These are phyloP conservation scores for Thermomyces lanuginosus DNA, from an alignment of 2,329 filamentous ascomycete species.

Conservation along the genomic window DNA sequence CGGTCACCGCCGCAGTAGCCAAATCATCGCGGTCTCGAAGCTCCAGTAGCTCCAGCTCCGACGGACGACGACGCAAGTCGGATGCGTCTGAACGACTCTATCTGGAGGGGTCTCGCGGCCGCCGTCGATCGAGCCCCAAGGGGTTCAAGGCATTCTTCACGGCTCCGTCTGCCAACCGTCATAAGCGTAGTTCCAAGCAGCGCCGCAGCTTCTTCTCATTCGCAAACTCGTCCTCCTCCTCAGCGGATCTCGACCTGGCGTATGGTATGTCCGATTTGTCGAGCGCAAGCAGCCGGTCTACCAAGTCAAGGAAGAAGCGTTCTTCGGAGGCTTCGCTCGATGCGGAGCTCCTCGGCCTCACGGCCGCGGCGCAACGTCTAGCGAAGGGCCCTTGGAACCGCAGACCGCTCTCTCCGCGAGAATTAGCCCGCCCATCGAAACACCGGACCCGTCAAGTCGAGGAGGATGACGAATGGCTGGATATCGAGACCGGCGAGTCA, in stretches of 20 bases:
- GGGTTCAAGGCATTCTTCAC: constrained; percentile 49
- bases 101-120: constrained; percentile 2
- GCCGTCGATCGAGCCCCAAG: constrained; percentile 6
- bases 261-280: constrained; percentile 47
- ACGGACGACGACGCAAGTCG: constrained; percentile 23
- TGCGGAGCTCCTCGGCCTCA: constrained; percentile 32
- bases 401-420: constrained; percentile 13
- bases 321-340: constrained; percentile 24
- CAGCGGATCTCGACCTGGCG: constrained; percentile 50
- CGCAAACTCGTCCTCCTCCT: constrained; percentile 49
- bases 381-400: constrained; percentile 18
- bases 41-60: constrained; percentile 1
- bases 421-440: constrained; percentile 7
- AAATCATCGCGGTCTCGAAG: constrained; percentile 3
- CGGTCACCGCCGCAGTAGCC: constrained; percentile 3
- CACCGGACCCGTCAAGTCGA: constrained; percentile 10
- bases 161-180: constrained; percentile 39
- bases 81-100: constrained; percentile 28
- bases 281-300: constrained; percentile 18
- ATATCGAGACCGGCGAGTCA: constrained; percentile 40
- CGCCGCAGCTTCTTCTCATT: constrained; percentile 40
- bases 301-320: constrained; percentile 10
- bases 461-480: constrained; percentile 43
- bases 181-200: constrained; percentile 30
- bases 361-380: constrained; percentile 30